Evolutionary conservation across 2,329 filamentous ascomycete genomes (phyloP).

Genomic region (Trichophyton schoenleinii): DNA sequence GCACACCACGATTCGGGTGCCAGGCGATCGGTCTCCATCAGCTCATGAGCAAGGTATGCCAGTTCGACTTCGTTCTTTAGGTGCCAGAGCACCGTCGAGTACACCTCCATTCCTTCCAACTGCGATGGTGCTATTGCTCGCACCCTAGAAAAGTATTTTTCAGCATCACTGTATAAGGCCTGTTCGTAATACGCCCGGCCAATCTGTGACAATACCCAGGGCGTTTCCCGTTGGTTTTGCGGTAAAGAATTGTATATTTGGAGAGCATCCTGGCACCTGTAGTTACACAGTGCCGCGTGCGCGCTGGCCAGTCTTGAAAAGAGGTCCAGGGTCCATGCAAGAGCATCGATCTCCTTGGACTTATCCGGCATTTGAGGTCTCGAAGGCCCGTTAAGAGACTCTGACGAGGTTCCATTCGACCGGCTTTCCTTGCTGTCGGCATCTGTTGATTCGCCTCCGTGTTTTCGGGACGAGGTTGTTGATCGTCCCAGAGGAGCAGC

Average conservation of each 20-base stretch:
- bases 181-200: constrained; percentile 88
- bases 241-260: constrained; percentile 60
- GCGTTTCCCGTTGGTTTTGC: constrained; percentile 67
- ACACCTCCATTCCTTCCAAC: constrained; percentile 92
- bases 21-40: constrained; percentile 74
- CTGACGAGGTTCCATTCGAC: constrained; percentile 18
- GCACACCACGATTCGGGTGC: constrained; percentile 95
- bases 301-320: constrained; percentile 71
- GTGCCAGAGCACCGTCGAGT: constrained; percentile 98
- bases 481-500: constrained; percentile 71
- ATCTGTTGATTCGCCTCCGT: constrained; percentile 50
- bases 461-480: constrained; percentile 82
- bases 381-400: constrained; percentile 18
- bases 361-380: constrained; percentile 37
- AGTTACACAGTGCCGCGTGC: constrained; percentile 66
- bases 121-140: constrained; percentile 68
- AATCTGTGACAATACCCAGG: constrained; percentile 85
- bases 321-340: constrained; percentile 65
- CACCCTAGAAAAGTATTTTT: constrained; percentile 71
- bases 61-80: constrained; percentile 83
- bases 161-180: constrained; percentile 71
- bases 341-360: constrained; percentile 58
- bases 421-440: constrained; percentile 52
- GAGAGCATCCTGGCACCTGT: constrained; percentile 65
- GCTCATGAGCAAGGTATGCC: constrained; percentile 79